These are phyloP conservation scores for Dictyophora rubrovolvata DNA, from an alignment of 768 basidiomycete genomes.

Conservation along the genomic window DNA sequence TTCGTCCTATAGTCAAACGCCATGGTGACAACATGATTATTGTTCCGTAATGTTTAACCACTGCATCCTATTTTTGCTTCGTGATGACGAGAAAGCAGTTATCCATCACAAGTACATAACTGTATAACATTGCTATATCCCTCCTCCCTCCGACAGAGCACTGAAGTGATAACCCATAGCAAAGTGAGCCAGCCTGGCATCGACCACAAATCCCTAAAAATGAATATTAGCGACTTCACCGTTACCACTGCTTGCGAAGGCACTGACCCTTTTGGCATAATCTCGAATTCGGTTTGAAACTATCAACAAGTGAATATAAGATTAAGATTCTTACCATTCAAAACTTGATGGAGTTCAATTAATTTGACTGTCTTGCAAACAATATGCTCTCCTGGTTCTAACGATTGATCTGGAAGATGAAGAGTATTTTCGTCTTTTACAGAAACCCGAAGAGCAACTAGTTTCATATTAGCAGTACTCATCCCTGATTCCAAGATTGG, in stretches of 20 bases:
- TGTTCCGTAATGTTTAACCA: background rate
- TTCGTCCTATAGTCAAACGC: background rate
- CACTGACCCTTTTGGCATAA: conserved; percentile 14
- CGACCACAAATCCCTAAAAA: conserved; percentile 42
- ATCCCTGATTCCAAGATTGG: conserved; percentile 46
- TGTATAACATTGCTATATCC: background rate
- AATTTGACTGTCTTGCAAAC: conserved; percentile 62
- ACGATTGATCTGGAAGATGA: conserved; percentile 51
- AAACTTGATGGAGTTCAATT: conserved; percentile 44
- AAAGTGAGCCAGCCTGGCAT: conserved; percentile 70
- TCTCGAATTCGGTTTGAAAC: conserved; percentile 13
- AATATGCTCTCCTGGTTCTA: conserved; percentile 84
- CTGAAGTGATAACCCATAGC: conserved; percentile 55
- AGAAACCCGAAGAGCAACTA: conserved; percentile 43
- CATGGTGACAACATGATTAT: background rate
- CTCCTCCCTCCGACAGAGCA: background rate
- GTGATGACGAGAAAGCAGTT: too few species aligned
- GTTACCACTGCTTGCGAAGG: background rate
- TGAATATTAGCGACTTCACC: conserved; percentile 9
- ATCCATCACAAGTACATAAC: too few species aligned
- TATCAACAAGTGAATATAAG: background rate
- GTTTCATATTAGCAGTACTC: conserved; percentile 89
- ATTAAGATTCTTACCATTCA: conserved; percentile 49
- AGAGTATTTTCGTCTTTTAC: conserved; percentile 49
- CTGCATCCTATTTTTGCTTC: too few species aligned